Conservation (phyloP, 2,329 filamentous ascomycete species). For the Fusarium sp. region DNA sequence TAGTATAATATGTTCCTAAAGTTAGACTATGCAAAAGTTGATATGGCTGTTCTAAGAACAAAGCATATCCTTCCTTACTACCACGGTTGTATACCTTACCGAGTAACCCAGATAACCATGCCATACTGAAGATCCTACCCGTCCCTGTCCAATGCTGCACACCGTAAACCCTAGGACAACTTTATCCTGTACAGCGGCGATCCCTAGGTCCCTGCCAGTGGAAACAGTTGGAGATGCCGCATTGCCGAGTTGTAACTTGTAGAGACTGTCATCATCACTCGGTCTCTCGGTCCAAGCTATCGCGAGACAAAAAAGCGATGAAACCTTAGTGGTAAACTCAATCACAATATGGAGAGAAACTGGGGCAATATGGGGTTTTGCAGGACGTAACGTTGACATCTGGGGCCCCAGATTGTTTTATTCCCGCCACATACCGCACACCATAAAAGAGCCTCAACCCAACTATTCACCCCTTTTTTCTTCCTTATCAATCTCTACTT, state of each 20-base stretch:
- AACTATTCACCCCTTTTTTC: neutral
- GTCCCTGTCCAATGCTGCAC: neutral
- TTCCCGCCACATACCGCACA: neutral
- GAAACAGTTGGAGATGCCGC: constrained; percentile 18
- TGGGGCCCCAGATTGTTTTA: constrained; percentile 2
- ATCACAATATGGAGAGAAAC: neutral
- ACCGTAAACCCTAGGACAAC: neutral
- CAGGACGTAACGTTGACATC: constrained; percentile 8
- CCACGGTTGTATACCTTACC: too few species aligned
- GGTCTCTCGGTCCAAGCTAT: constrained; percentile 22
- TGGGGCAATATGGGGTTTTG: neutral
- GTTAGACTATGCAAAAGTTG: too few species aligned
- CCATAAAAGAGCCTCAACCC: neutral
- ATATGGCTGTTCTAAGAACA: neutral
- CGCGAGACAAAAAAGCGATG: neutral
- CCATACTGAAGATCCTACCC: constrained; percentile 6
- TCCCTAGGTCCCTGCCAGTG: neutral
- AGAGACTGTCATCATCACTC: constrained; percentile 1
- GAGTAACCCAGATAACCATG: too few species aligned
- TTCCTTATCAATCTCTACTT: neutral
- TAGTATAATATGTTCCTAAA: too few species aligned
- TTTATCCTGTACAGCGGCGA: constrained; percentile 10
- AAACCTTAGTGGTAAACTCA: neutral
- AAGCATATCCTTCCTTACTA: neutral
- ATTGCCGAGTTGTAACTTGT: constrained; percentile 22